Percentiles rank a stretch among this genome's conserved stretches.
Conservation (phyloP, 2,329 filamentous ascomycete genomes). For the Pezicula neosporulosa region DNA sequence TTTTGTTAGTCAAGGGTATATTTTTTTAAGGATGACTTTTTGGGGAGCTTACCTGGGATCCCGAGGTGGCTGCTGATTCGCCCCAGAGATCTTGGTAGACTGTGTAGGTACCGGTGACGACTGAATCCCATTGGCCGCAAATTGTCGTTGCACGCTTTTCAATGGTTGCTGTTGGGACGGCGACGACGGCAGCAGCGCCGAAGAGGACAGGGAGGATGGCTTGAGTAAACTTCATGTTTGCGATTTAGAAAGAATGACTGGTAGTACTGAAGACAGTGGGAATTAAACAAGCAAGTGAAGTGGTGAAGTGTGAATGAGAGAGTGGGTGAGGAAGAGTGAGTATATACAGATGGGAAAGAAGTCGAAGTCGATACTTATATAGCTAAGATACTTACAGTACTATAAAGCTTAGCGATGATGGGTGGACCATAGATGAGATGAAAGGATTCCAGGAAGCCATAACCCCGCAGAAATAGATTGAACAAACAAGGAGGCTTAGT, state of each 20-base stretch:
- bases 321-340: background rate
- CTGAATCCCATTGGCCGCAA: constrained; percentile 20
- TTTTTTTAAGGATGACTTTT: too few relatives aligned
- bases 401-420: too few relatives aligned
- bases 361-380: too few relatives aligned
- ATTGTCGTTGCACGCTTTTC: constrained; percentile 30
- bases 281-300: background rate
- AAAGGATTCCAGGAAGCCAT: too few relatives aligned
- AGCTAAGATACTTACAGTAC: too few relatives aligned
- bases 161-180: constrained; percentile 18
- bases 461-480: too few relatives aligned
- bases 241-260: background rate
- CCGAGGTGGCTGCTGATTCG: constrained; percentile 27
- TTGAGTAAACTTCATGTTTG: constrained; percentile 13
- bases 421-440: too few relatives aligned
- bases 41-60: constrained; percentile 27
- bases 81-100: constrained; percentile 33
- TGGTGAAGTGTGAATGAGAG: background rate
- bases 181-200: constrained; percentile 2
- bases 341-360: background rate
- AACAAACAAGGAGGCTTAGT: too few relatives aligned
- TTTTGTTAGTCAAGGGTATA: too few relatives aligned
- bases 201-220: constrained; percentile 3
- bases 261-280: constrained; percentile 2
- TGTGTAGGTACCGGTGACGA: constrained; percentile 29